Base-by-base conservation (phyloP, 2,329 filamentous ascomycete genomes). In the Aureobasidium sp. region DNA sequence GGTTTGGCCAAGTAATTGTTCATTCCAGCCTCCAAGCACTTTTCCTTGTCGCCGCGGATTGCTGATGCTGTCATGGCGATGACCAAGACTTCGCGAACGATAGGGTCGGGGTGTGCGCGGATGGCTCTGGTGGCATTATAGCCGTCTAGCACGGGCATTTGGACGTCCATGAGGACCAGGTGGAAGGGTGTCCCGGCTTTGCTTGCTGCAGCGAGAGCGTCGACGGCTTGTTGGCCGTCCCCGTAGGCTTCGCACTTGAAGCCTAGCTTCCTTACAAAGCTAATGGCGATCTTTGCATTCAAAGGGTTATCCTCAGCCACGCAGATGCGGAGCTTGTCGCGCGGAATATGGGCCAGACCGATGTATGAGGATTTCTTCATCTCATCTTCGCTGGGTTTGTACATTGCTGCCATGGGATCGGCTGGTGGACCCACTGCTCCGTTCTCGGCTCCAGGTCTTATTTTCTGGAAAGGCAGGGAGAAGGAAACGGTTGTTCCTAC, bases 51-150 rank as follows among this genome's bases (percentile, higher is more conserved):
- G 21, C 93, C 93, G 72, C 94, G 89, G 64, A 97, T 97, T 3
- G 93, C 93, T 29, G 88, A 92, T 1, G 93, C 93, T 0, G 93
- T 97, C 93, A 97, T 97, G 60, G 93, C 93, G 68, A 97, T 97
- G 52, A 97, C 89, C n/a, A 97, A 79, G 1, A 95, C 85, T 66
- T 90, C 86, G 58, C 90, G 83, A 10, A 97, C 90, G 8, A 83
- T 83, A 39, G 91, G 87, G 63, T 91, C 83, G 0, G 84, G 73
- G 72, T 97, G 91, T 67, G 85, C 84, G 10, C 92, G 86, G 48
- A 97, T 85, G 62, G 91, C 82, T 66, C 88, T 88, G 0, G 92
- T 97, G 1, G 92, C 91, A 73, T 96, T 89, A 71, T 96, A 96
- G 6, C 92, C 92, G 72, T 97, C 92, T 9, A 96, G 83, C 3